A percentile compares a stretch with the other conserved stretches of the same genome.
phyloP scores from a whole-genome alignment of 495 filamentous ascomycete genomes.

The Daldinia grandis region DNA sequence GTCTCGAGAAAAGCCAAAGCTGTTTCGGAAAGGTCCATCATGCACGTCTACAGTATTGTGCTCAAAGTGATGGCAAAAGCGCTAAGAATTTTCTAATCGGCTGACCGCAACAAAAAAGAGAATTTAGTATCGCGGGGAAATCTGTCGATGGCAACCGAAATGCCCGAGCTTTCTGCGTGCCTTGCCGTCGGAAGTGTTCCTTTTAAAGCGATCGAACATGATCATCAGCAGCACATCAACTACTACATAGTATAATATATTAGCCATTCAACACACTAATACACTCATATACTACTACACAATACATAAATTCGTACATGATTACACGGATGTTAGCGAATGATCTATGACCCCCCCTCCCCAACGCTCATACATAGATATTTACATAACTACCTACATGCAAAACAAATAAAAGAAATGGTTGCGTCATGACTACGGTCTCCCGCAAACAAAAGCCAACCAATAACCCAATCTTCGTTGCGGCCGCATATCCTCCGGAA shows the following conservation, averaged over 20 bases:
- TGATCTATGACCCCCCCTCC: conserved; percentile 3
- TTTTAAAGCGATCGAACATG: conserved; percentile 27
- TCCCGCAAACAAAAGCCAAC: conserved; percentile 9
- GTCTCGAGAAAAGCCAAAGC: conserved; percentile 19
- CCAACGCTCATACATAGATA: conserved; percentile 1
- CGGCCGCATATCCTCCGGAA: conserved; percentile 32
- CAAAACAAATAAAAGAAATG: conserved; percentile 1
- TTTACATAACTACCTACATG: too few relatives aligned
- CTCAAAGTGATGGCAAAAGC: not conserved
- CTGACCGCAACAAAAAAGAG: conserved; percentile 4
- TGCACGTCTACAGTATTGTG: conserved; percentile 17
- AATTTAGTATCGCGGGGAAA: not conserved
- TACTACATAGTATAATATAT: conserved; percentile 9
- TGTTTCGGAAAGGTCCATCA: conserved; percentile 21
- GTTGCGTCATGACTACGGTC: conserved; percentile 35
- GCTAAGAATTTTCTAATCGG: conserved; percentile 15
- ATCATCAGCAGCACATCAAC: conserved; percentile 22
- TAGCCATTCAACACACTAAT: not conserved
- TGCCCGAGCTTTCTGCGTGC: conserved; percentile 24
- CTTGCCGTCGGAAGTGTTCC: conserved; percentile 9
- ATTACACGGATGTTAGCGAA: conserved; percentile 16
- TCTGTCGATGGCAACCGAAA: conserved; percentile 30
- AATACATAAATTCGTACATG: conserved; percentile 12
- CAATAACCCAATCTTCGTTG: conserved; percentile 18
- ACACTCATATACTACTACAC: not conserved